Conservation (phyloP, 2,329 filamentous ascomycete species). For the Colletotrichum aenigma region DNA sequence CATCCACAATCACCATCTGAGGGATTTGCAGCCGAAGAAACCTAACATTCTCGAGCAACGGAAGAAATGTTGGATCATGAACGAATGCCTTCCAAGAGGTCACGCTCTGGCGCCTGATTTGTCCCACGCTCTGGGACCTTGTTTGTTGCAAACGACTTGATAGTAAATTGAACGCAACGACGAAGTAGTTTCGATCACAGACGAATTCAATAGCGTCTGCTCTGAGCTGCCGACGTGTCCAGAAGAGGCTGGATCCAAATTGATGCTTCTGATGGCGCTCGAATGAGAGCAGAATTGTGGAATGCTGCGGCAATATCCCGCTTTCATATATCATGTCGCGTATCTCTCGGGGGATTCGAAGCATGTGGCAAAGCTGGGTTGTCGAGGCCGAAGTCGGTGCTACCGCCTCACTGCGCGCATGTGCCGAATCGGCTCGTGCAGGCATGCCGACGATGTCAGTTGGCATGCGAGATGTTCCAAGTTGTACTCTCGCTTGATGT, state of each 20-base stretch:
- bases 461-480: rapidly evolving
- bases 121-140: no score
- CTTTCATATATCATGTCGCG: background rate
- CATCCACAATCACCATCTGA: background rate
- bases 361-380: background rate
- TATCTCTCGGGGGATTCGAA: background rate
- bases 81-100: background rate
- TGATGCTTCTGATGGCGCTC: background rate
- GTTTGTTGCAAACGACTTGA: rapidly evolving
- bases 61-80: rapidly evolving
- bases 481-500: background rate
- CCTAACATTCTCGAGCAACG: background rate
- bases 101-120: no score
- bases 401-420: background rate
- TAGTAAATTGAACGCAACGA: rapidly evolving
- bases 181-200: background rate
- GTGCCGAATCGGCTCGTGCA: rapidly evolving
- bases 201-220: background rate
- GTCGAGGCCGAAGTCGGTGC: background rate
- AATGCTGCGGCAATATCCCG: background rate
- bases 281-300: background rate
- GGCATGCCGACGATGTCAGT: background rate
- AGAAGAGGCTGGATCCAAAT: background rate
- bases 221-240: background rate
- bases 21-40: background rate